Conservation (phyloP, 495 filamentous ascomycete genomes). For the Hypomontagnella monticulosa region DNA sequence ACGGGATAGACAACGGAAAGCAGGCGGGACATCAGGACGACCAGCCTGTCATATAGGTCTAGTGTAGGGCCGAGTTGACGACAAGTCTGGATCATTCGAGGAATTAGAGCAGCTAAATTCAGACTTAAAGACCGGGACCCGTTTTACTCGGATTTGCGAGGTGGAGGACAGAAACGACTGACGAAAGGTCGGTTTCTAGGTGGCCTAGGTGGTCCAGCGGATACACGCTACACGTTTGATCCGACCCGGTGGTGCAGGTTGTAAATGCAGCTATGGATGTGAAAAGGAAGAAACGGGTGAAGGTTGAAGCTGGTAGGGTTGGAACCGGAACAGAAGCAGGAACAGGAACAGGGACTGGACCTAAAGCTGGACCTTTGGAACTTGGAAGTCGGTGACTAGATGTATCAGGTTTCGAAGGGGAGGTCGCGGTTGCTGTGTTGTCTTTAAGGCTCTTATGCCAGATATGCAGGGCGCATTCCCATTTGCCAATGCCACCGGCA, state of each 20-base stretch:
- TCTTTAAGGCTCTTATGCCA: slow-evolving; percentile 42
- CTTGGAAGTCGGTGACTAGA: slow-evolving; percentile 14
- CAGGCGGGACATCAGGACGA: slow-evolving; percentile 31
- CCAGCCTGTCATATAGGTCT: slow-evolving; percentile 24
- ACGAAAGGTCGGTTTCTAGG: slow-evolving; percentile 13
- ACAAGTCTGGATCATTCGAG: slow-evolving; percentile 22
- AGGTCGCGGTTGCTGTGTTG: slow-evolving; percentile 32
- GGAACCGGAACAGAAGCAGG: too few relatives aligned
- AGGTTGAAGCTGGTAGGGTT: too few relatives aligned
- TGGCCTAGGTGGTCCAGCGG: slow-evolving; percentile 21
- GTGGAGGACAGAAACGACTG: slow-evolving; percentile 10
- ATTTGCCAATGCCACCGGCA: slow-evolving; percentile 40
- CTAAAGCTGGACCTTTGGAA: too few relatives aligned
- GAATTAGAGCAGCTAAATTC: slow-evolving; percentile 11
- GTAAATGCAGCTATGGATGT: neutral
- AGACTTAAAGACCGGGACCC: slow-evolving; percentile 24
- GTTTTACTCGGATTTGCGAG: slow-evolving; percentile 9
- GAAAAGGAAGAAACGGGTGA: slow-evolving; percentile 10
- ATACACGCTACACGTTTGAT: slow-evolving; percentile 5
- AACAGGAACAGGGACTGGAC: too few relatives aligned
- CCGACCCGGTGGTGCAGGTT: neutral
- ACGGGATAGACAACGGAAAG: slow-evolving; percentile 20
- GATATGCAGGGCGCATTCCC: slow-evolving; percentile 32
- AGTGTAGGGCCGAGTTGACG: slow-evolving; percentile 8
- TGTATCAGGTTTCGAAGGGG: slow-evolving; percentile 11